phyloP scores from a whole-genome alignment of 1,284 basidiomycete genomes.

The Apiotrichum porosum region DNA sequence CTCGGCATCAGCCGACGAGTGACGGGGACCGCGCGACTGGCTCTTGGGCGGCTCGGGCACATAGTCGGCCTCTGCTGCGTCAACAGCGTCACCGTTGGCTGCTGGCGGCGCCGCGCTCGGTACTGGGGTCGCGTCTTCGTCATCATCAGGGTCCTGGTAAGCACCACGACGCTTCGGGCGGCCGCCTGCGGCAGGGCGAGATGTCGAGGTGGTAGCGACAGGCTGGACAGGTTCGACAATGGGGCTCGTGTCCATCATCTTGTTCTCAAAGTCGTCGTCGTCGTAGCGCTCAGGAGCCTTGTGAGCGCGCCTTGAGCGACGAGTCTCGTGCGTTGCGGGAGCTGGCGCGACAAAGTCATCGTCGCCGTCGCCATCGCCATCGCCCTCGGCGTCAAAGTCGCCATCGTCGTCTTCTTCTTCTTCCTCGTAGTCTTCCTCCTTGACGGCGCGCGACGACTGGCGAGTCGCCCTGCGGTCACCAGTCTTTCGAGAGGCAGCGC shows the following conservation, averaged over 20 bases:
- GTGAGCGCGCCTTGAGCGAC: conserved; percentile 31
- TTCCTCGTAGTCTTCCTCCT: conserved; percentile 11
- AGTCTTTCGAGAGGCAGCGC: too few species aligned
- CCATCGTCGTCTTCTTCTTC: conserved; percentile 18
- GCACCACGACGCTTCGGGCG: not conserved
- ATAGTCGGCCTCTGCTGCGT: not conserved
- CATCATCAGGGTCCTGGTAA: conserved; percentile 32
- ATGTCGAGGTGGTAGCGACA: too few species aligned
- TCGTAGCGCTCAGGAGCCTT: conserved; percentile 50
- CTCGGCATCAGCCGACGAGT: conserved; percentile 33
- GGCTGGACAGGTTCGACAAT: conserved; percentile 2
- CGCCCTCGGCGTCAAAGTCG: conserved; percentile 4
- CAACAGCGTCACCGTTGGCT: conserved; percentile 1
- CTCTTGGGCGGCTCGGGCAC: not conserved
- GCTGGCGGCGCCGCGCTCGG: not conserved
- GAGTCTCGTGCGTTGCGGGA: conserved; percentile 40
- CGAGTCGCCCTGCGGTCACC: conserved; percentile 7
- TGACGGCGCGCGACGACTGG: conserved; percentile 8
- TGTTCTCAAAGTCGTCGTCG: conserved; percentile 32
- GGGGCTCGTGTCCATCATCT: conserved; percentile 18
- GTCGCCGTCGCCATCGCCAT: conserved; percentile 5
- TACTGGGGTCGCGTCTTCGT: conserved; percentile 22
- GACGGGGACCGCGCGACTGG: conserved; percentile 6
- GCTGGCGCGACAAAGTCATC: conserved; percentile 1
- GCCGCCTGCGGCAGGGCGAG: too few species aligned